A percentile compares a stretch with the other conserved stretches of the same genome.
Evolutionary conservation across 768 basidiomycete genomes (phyloP).

Genomic region (Hygrocybe punicea): DNA sequence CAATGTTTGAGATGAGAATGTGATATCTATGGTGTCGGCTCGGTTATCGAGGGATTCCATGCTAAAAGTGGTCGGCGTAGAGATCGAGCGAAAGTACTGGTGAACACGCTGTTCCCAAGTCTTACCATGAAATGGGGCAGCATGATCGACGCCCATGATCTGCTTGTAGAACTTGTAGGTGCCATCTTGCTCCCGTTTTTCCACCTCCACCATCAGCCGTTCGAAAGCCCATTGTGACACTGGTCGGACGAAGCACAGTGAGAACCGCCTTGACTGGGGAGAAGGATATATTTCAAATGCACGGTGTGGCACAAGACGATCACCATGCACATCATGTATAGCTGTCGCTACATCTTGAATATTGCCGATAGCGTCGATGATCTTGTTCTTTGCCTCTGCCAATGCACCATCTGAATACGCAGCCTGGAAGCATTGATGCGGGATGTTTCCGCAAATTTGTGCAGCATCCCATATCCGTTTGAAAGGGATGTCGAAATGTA

Average conservation of each 20-base stretch:
- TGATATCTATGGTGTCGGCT: constrained; percentile 2
- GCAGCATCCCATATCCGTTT: background rate
- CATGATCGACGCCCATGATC: background rate
- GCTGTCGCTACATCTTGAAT: background rate
- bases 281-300: constrained; percentile 3
- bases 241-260: background rate
- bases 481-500: constrained; percentile 5
- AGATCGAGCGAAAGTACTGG: constrained; percentile 1
- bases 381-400: background rate
- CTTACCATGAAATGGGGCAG: background rate
- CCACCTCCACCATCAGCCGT: background rate
- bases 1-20: constrained; percentile 4
- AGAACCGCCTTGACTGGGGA: background rate
- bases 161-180: constrained; percentile 3
- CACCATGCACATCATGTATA: constrained; percentile 19
- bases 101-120: background rate
- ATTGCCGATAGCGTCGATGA: constrained; percentile 1
- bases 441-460: constrained; percentile 8
- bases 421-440: constrained; percentile 8
- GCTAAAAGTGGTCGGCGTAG: background rate
- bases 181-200: background rate
- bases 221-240: constrained; percentile 3
- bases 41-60: constrained; percentile 2
- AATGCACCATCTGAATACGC: background rate
- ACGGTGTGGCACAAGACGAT: background rate